Conservation (phyloP, 495 filamentous ascomycete genomes). For the Thermochaetoides thermophila region DNA sequence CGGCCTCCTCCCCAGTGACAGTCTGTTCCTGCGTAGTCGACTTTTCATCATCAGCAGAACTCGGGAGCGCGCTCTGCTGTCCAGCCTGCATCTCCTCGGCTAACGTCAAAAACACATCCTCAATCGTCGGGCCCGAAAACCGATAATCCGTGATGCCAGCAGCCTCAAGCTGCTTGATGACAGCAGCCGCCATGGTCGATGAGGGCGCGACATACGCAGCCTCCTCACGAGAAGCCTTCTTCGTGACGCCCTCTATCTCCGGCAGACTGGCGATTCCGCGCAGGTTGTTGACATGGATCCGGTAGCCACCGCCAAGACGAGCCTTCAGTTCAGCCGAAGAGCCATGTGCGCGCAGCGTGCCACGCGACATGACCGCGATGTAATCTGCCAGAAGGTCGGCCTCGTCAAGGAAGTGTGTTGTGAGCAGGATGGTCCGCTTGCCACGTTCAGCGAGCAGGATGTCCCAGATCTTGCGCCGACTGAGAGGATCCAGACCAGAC, state of each 20-base stretch:
- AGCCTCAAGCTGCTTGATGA: conserved; percentile 52
- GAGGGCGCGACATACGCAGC: conserved; percentile 52
- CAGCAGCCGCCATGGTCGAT: conserved; percentile 44
- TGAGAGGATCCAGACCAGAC: conserved; percentile 68
- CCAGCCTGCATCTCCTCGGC: conserved; percentile 49
- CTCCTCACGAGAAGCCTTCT: conserved; percentile 48
- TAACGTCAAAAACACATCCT: conserved; percentile 74
- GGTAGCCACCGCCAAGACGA: conserved; percentile 56
- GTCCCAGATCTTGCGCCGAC: conserved; percentile 75
- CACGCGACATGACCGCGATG: conserved; percentile 64
- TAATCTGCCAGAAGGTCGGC: conserved; percentile 63
- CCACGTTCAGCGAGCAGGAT: conserved; percentile 72
- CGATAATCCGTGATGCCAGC: conserved; percentile 53
- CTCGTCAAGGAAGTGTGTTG: conserved; percentile 74
- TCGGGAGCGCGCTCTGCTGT: conserved; percentile 2
- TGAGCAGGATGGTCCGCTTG: conserved; percentile 62
- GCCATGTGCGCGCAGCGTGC: conserved; percentile 51
- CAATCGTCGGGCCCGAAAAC: conserved; percentile 71
- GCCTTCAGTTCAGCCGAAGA: conserved; percentile 67
- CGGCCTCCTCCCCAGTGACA: conserved; percentile 13
- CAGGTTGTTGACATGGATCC: conserved; percentile 51
- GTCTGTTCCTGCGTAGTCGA: too few relatives aligned
- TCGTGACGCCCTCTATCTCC: conserved; percentile 37
- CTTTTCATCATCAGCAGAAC: conserved; percentile 11
- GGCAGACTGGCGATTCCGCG: conserved; percentile 30